A percentile compares a stretch with the other conserved stretches of the same genome.
phyloP scores from a whole-genome alignment of 2,329 filamentous ascomycete genomes.

The Mycosphaerella sp. region DNA sequence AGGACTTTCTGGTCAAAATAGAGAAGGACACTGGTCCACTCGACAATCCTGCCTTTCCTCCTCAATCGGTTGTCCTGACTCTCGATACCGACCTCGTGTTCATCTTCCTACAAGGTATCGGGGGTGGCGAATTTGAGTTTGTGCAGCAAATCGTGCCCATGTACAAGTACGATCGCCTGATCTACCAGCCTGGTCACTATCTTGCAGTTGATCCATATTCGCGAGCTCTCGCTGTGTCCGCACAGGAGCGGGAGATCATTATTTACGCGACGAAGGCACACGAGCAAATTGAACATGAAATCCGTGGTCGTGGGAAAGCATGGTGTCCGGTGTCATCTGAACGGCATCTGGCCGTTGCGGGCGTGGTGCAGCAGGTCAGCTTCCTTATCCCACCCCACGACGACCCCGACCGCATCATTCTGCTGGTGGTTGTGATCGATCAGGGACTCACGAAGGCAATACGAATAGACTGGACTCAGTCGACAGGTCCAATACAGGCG shows the following conservation, averaged over 20 bases:
- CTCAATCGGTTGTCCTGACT: conserved; percentile 74
- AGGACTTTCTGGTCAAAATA: conserved; percentile 26
- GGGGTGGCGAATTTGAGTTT: conserved; percentile 52
- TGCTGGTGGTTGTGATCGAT: conserved; percentile 57
- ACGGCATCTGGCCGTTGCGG: conserved; percentile 48
- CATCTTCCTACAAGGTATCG: conserved; percentile 55
- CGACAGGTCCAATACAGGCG: conserved; percentile 18
- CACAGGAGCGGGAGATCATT: conserved; percentile 63
- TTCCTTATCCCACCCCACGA: conserved; percentile 68
- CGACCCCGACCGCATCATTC: conserved; percentile 65
- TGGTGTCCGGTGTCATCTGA: conserved; percentile 57
- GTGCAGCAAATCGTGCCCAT: conserved; percentile 54
- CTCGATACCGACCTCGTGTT: conserved; percentile 72
- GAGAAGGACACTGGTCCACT: conserved; percentile 22
- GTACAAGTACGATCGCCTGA: conserved; percentile 48
- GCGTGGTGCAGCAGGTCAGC: conserved; percentile 76
- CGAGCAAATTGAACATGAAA: conserved; percentile 45
- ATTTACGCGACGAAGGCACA: conserved; percentile 63
- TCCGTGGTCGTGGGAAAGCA: conserved; percentile 41
- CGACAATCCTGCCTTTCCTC: conserved; percentile 47
- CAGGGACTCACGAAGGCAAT: conserved; percentile 39
- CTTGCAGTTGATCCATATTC: conserved; percentile 71
- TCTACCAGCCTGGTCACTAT: conserved; percentile 55
- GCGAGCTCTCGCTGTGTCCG: conserved; percentile 60
- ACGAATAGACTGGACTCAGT: conserved; percentile 31